phyloP scores from a whole-genome alignment of 2,329 filamentous ascomycete genomes.

The Trichoderma sp. region DNA sequence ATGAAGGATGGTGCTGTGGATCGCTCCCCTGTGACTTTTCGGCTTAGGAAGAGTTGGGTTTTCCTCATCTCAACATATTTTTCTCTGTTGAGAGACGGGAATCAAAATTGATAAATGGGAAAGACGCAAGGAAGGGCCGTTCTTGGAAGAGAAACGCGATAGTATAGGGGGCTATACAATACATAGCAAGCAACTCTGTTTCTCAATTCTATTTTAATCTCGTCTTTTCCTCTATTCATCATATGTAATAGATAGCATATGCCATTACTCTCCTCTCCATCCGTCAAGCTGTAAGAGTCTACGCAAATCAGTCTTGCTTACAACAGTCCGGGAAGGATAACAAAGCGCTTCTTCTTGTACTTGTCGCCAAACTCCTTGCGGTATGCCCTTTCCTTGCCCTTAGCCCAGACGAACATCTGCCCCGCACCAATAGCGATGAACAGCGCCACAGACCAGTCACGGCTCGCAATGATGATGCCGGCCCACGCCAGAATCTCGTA shows the following conservation, averaged over 20 bases:
- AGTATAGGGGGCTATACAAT: not conserved
- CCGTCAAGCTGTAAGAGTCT: not conserved
- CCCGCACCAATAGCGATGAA: slow-evolving; percentile 72
- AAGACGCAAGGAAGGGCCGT: not conserved
- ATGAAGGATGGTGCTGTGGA: not conserved
- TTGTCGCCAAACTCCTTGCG: slow-evolving; percentile 87
- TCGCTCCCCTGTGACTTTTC: not conserved
- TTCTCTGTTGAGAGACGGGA: not conserved
- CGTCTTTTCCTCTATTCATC: not conserved
- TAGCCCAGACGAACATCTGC: slow-evolving; percentile 87
- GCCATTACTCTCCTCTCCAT: not conserved
- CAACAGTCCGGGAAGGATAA: slow-evolving; percentile 76
- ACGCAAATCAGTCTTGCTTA: slow-evolving; percentile 42
- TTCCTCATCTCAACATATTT: not conserved
- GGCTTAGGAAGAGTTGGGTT: not conserved
- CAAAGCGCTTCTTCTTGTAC: slow-evolving; percentile 92
- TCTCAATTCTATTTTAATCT: not conserved
- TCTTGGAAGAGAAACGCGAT: no score
- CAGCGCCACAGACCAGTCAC: slow-evolving; percentile 74
- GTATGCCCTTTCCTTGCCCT: slow-evolving; percentile 89
- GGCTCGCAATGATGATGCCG: slow-evolving; percentile 76
- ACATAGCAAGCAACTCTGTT: not conserved
- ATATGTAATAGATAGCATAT: not conserved
- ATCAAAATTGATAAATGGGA: not conserved
- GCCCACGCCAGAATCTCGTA: slow-evolving; percentile 89